Base-by-base conservation (phyloP, 805 yeast genomes). In the Metschnikowia anglica region DNA sequence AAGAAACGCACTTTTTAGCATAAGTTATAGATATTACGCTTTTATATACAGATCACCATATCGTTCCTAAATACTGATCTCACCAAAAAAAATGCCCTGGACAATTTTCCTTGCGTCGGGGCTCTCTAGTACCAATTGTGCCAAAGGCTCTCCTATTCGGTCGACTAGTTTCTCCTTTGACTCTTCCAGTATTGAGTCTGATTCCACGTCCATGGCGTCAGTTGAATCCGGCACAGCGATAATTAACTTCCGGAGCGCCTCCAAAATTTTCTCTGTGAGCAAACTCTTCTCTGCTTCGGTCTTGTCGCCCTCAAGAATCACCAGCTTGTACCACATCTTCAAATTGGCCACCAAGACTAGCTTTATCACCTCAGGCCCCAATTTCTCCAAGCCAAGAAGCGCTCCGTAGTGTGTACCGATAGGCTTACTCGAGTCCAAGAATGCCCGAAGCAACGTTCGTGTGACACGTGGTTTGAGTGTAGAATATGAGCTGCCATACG, bases 321-420 rank as follows among this genome's bases (percentile, higher is more conserved):
- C 83, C 46, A 78, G 73, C 37, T 69, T 71, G 12, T 80, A 71
- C 99, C 99, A 93, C 44, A 82, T 79, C 50, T 81, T 77, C 47
- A 91, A 65, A 61, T 93, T 93, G 0, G 97, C 97, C 28, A 91
- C 70, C 41, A 93, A 73, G 1, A 88, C 77, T 33, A 91, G 82
- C 52, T 96, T 77, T 27, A 91, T 78, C 8, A 93, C 95, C 63
- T 93, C 98, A 4, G 82, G 71, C 3, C 97, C 99, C 56, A 93
- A 67, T 15, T 84, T 88, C 43, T 79, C 77, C 55, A 93, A 74
- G 5, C 98, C 99, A 37, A 80, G 76, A 23, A 95, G 76, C 4
- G 97, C 83, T 28, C 99, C 99, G 55, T 85, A 93, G 48, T 89
- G 88, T 0, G 98, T 88, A 2, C 96, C 96, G 12, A 83, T 73